These are phyloP conservation scores for Ustilago nuda DNA, from an alignment of 1,284 basidiomycete genomes.

Conservation along the genomic window DNA sequence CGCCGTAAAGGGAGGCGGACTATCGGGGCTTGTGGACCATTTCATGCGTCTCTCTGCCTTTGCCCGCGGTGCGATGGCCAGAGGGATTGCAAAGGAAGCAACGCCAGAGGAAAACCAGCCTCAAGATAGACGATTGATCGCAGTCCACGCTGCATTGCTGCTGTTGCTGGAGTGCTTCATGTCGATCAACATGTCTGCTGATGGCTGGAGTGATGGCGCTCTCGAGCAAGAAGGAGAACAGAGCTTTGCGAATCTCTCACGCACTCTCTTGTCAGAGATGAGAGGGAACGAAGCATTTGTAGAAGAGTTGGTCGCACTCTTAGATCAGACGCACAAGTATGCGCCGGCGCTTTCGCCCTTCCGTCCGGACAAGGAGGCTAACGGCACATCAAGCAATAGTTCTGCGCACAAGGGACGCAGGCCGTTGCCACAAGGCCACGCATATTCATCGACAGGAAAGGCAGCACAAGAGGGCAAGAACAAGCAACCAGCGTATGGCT, in stretches of 20 bases:
- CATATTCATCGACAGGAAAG: slow-evolving; percentile 47
- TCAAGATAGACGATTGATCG: slow-evolving; percentile 42
- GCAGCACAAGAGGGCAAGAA: slow-evolving; percentile 19
- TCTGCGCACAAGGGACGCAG: no score
- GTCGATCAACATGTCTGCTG: slow-evolving; percentile 46
- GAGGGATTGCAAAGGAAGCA: slow-evolving; percentile 26
- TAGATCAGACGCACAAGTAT: slow-evolving; percentile 45
- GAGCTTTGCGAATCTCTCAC: slow-evolving; percentile 11
- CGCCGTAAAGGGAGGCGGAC: slow-evolving; percentile 3
- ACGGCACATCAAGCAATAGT: background rate
- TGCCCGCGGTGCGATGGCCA: slow-evolving; percentile 41
- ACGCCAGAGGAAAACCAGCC: slow-evolving; percentile 23
- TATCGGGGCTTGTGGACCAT: slow-evolving; percentile 21
- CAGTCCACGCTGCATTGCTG: slow-evolving; percentile 47
- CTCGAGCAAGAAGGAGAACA: background rate
- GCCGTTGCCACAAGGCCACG: slow-evolving; percentile 46
- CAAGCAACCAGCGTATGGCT: slow-evolving; percentile 30
- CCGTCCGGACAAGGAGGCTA: slow-evolving; percentile 14
- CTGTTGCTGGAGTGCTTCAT: slow-evolving; percentile 44
- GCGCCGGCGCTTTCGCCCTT: slow-evolving; percentile 58
- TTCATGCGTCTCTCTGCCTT: slow-evolving; percentile 36
- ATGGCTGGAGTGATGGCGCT: slow-evolving; percentile 23
- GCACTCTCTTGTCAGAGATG: slow-evolving; percentile 18
- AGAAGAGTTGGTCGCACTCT: slow-evolving; percentile 36
- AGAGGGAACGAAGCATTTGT: slow-evolving; percentile 15